A percentile compares a stretch with the other conserved stretches of the same genome.
Evolutionary conservation across 805 yeast genomes (phyloP).

Genomic region (Zygosaccharomyces lentus): DNA sequence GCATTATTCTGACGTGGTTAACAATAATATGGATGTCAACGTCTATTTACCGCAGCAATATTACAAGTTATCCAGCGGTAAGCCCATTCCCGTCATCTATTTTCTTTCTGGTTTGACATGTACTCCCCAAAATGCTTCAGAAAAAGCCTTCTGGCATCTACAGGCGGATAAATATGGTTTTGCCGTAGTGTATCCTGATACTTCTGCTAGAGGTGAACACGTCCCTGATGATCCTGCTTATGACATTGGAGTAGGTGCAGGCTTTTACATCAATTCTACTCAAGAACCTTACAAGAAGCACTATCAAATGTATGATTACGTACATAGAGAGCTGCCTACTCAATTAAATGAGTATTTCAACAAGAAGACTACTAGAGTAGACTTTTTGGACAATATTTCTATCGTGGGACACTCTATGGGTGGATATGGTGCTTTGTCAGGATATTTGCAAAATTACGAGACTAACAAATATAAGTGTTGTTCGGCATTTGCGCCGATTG

Average conservation of each 20-base stretch:
- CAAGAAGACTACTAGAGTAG: slow-evolving; percentile 43
- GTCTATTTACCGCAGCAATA: slow-evolving; percentile 68
- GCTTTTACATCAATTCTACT: slow-evolving; percentile 86
- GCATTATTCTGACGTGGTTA: slow-evolving; percentile 63
- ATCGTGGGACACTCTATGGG: slow-evolving; percentile 99
- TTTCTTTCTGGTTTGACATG: slow-evolving; percentile 90
- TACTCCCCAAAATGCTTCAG: slow-evolving; percentile 88
- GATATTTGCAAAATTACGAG: slow-evolving; percentile 64
- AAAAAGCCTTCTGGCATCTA: slow-evolving; percentile 83
- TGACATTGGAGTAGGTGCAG: slow-evolving; percentile 95
- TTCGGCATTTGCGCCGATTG: slow-evolving; percentile 87
- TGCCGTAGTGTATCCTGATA: slow-evolving; percentile 91
- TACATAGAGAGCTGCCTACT: slow-evolving; percentile 66
- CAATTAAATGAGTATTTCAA: slow-evolving; percentile 40
- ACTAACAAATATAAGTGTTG: slow-evolving; percentile 59
- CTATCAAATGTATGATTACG: slow-evolving; percentile 84
- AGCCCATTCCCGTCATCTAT: slow-evolving; percentile 63
- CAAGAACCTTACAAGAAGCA: slow-evolving; percentile 62
- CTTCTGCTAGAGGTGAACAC: slow-evolving; percentile 85
- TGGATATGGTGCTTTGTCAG: slow-evolving; percentile 84
- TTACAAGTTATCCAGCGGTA: slow-evolving; percentile 17
- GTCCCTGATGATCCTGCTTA: slow-evolving; percentile 77
- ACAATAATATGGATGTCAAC: slow-evolving; percentile 77
- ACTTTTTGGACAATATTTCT: slow-evolving; percentile 55
- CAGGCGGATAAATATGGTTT: slow-evolving; percentile 79